phyloP scores from a whole-genome alignment of 208 protist genomes.

The Acanthamoeba divionensis region DNA sequence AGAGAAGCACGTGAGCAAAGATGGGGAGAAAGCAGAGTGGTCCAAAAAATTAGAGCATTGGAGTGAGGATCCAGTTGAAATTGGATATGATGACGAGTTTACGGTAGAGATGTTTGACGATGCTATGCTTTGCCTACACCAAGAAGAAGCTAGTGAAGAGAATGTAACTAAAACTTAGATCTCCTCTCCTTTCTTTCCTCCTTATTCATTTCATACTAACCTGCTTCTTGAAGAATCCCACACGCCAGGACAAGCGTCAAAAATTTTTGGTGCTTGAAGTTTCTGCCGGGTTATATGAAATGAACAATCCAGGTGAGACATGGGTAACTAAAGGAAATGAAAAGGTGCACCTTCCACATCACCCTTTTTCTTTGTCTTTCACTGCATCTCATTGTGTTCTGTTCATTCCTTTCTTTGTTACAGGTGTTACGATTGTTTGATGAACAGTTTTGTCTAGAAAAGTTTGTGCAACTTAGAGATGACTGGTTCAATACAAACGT shows the following conservation, averaged over 20 bases:
- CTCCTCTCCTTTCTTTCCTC: neutral
- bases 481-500: neutral
- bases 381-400: neutral
- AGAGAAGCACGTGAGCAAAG: too few species aligned
- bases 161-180: neutral
- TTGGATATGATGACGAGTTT: neutral
- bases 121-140: neutral
- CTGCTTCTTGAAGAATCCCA: neutral
- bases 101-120: conserved; percentile 25
- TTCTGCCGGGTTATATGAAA: neutral
- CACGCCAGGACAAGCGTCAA: neutral
- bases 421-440: conserved; percentile 20
- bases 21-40: too few species aligned
- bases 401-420: neutral
- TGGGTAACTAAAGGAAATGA: neutral
- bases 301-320: neutral
- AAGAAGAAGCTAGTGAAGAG: neutral
- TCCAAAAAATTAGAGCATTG: too few species aligned
- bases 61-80: too few species aligned
- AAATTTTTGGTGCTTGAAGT: conserved; percentile 18
- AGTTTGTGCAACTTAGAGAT: conserved; percentile 1
- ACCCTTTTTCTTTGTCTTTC: neutral
- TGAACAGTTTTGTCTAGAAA: neutral
- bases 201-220: neutral
- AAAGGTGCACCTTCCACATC: neutral